These are phyloP conservation scores for Cladosporium sphaerospermum DNA, from an alignment of 2,329 filamentous ascomycete genomes.

Conservation along the genomic window DNA sequence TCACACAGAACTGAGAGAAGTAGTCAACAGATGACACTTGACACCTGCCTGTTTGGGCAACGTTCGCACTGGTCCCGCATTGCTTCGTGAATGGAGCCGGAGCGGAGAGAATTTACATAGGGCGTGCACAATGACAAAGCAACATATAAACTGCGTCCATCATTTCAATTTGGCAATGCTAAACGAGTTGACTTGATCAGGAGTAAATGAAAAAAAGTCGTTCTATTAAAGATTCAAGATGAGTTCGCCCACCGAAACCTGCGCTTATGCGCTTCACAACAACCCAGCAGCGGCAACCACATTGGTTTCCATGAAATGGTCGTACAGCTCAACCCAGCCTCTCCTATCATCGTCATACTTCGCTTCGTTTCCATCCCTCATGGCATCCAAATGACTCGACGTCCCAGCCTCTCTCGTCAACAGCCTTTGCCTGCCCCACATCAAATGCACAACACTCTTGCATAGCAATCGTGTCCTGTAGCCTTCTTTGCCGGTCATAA, in stretches of 20 bases:
- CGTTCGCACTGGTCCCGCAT: too few relatives aligned
- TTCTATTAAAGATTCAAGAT: background rate
- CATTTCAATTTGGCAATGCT: too few relatives aligned
- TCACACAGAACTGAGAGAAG: too few relatives aligned
- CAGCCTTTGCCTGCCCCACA: slow-evolving; percentile 26
- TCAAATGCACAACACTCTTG: slow-evolving; percentile 24
- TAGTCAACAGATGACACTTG: too few relatives aligned
- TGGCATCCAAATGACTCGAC: slow-evolving; percentile 21
- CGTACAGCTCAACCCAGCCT: slow-evolving; percentile 23
- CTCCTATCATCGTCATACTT: slow-evolving; percentile 33
- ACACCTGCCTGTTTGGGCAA: too few relatives aligned
- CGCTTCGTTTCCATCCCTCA: slow-evolving; percentile 15
- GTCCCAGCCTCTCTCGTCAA: slow-evolving; percentile 28
- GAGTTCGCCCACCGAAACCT: too few relatives aligned
- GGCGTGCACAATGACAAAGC: too few relatives aligned
- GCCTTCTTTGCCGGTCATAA: slow-evolving; percentile 18
- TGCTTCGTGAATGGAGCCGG: too few relatives aligned
- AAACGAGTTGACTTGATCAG: too few relatives aligned
- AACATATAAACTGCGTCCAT: too few relatives aligned
- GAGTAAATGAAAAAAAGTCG: background rate
- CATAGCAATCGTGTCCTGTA: slow-evolving; percentile 23
- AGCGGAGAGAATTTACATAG: too few relatives aligned
- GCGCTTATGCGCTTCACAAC: too few relatives aligned
- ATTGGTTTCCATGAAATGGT: slow-evolving; percentile 9
- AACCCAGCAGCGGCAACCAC: background rate